Conservation (phyloP, 2,329 filamentous ascomycete species). For the Colletotrichum salicis region DNA sequence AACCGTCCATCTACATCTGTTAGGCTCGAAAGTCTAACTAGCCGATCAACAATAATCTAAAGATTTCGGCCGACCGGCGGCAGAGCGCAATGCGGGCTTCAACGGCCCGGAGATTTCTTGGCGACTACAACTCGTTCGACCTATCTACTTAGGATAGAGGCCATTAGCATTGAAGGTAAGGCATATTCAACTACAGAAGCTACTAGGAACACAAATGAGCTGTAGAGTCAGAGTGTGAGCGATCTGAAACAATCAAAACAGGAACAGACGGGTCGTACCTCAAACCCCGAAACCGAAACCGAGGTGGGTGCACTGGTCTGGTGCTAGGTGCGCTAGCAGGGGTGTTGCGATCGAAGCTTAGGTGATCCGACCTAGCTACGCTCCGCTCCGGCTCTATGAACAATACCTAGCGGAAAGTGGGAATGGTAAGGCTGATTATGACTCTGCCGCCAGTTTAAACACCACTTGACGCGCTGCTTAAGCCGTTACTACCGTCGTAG, state of each 20-base stretch:
- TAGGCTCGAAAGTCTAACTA: neutral
- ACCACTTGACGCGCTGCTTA: too few species aligned
- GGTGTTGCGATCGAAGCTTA: neutral
- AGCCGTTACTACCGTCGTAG: neutral
- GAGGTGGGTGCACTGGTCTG: neutral
- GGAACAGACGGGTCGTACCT: neutral
- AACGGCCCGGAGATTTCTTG: neutral
- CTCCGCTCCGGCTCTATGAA: too few species aligned
- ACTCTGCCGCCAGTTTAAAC: neutral
- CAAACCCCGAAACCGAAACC: slow-evolving; percentile 5
- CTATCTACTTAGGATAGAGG: neutral
- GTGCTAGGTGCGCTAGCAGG: neutral
- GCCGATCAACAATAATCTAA: neutral
- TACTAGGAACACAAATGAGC: neutral
- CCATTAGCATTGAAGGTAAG: too few species aligned
- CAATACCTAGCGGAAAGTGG: neutral
- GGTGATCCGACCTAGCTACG: slow-evolving; percentile 2
- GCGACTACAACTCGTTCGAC: neutral
- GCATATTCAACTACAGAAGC: neutral
- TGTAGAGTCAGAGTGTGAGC: neutral
- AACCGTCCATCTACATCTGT: neutral
- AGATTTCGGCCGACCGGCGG: neutral
- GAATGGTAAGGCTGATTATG: slow-evolving; percentile 15
- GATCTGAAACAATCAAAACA: neutral
- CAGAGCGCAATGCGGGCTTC: too few species aligned